Percentiles rank a stretch among this genome's conserved stretches.
These are phyloP conservation scores for Pseudevernia furfuracea DNA, from an alignment of 495 filamentous ascomycete genomes.

Conservation along the genomic window DNA sequence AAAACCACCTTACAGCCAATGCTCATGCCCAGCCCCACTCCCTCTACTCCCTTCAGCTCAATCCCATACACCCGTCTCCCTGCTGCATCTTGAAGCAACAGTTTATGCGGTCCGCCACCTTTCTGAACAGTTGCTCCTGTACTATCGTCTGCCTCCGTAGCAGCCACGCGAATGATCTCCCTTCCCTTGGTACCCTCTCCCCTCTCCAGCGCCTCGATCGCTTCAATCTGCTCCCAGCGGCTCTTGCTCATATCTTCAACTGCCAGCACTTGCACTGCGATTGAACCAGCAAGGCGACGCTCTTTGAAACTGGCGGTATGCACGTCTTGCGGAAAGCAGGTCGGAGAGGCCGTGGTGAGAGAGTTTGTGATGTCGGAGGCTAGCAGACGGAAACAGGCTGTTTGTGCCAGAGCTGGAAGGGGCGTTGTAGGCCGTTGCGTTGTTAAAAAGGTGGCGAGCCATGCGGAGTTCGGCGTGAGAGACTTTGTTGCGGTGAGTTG, in stretches of 20 bases:
- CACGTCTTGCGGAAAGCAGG: constrained; percentile 52
- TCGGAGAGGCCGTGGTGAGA: constrained; percentile 40
- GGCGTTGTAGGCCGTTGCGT: constrained; percentile 51
- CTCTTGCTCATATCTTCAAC: constrained; percentile 73
- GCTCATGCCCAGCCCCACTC: constrained; percentile 54
- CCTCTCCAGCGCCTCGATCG: constrained; percentile 70
- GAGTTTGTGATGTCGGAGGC: constrained; percentile 64
- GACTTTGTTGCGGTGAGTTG: constrained; percentile 40
- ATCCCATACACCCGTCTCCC: constrained; percentile 64
- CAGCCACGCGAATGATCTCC: constrained; percentile 69
- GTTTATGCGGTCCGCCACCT: constrained; percentile 60
- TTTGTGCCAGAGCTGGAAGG: constrained; percentile 63
- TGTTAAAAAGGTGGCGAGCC: constrained; percentile 39
- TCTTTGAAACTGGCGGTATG: constrained; percentile 46
- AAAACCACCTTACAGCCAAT: constrained; percentile 81
- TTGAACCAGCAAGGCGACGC: constrained; percentile 45
- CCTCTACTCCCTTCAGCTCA: constrained; percentile 60
- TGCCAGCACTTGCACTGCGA: constrained; percentile 74
- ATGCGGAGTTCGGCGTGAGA: constrained; percentile 37
- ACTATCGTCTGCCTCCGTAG: constrained; percentile 42
- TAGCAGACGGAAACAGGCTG: constrained; percentile 73
- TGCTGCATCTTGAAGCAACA: constrained; percentile 72
- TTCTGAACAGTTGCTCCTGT: constrained; percentile 30
- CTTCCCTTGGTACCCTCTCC: constrained; percentile 76
- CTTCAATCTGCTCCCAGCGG: constrained; percentile 78